phyloP scores from a whole-genome alignment of 345 rosid genomes.

The Eucalyptus brandiana region DNA sequence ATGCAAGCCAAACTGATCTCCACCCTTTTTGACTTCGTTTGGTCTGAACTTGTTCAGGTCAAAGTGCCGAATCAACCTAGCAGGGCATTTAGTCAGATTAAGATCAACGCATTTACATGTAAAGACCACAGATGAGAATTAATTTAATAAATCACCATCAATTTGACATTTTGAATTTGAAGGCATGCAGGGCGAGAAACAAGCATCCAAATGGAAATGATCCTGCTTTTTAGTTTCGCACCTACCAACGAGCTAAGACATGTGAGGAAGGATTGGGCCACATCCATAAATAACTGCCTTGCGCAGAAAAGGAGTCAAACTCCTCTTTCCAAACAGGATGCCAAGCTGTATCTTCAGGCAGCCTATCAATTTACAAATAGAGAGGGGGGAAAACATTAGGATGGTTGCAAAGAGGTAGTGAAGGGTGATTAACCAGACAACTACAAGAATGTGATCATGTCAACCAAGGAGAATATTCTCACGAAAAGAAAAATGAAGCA shows the following conservation, averaged over 20 bases:
- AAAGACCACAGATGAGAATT: background rate
- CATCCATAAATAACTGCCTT: background rate
- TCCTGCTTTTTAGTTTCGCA: no score
- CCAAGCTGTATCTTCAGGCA: background rate
- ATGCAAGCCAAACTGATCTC: constrained; percentile 81
- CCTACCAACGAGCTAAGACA: constrained; percentile 75
- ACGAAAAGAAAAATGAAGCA: background rate
- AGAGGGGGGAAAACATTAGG: background rate
- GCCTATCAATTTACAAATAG: background rate
- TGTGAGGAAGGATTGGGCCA: constrained; percentile 19
- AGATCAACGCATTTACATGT: background rate
- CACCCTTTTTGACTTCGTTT: constrained; percentile 60
- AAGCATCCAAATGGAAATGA: background rate
- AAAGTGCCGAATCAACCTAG: constrained; percentile 68
- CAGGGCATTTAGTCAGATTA: background rate
- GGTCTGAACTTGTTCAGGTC: constrained; percentile 69
- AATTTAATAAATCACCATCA: background rate
- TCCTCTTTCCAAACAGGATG: background rate
- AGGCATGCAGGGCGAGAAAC: background rate
- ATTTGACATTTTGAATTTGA: background rate
- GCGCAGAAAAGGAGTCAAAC: background rate
- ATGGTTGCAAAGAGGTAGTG: background rate
- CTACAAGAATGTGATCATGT: constrained; percentile 1
- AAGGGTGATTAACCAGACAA: background rate
- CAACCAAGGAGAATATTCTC: background rate